Base-by-base conservation (phyloP, 2,329 filamentous ascomycete genomes). In the Neoascochyta sp. region DNA sequence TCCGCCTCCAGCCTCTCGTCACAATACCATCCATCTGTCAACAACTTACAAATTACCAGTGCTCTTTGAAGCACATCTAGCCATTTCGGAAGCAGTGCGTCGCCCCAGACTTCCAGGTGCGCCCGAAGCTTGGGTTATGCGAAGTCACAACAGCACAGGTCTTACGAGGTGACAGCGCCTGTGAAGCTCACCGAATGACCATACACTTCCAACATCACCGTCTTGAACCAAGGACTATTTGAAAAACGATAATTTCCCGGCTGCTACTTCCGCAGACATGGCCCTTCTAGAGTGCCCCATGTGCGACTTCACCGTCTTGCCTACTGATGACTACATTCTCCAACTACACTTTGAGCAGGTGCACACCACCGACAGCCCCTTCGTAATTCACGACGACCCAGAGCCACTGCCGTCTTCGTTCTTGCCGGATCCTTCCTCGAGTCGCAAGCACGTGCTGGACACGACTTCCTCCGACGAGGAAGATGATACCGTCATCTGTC, bases 331-430 rank as follows among this genome's bases (percentile, higher is more conserved):
- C 18, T 64, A 65, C 33, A 29, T 57, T 8, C 41, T 66, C 8
- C 52, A 57, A 34, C 46, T 65, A n/a, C 63, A 66, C 34, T 61
- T 66, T 32, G 63, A 66, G 45, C 58, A 65, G 35, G 43, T 43
- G 12, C 63, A 66, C 37, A 64, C 59, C 4, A 47, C 51, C 5
- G 57, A 63, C 33, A 62, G 57, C 10, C 61, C 62, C 9, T 66
- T 66, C 37, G 38, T 43, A 9, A 47, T 63, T 10, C 29, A 52
- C 22, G 47, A 61, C 41, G 57, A 58, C 21, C 41, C 50, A 23
- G 48, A 54, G 30, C 41, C 47, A 41, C 44, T 48, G 10, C 57
- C 48, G 9, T 39, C 51, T 34, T 29, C 45, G 7, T 25, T 54
- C 23, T 39, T 48, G 28, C 21, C 32, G n/a, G 43, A 35, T 10